Evolutionary conservation across 345 rosid genomes (phyloP).

Genomic region (Corchorus olitorius): DNA sequence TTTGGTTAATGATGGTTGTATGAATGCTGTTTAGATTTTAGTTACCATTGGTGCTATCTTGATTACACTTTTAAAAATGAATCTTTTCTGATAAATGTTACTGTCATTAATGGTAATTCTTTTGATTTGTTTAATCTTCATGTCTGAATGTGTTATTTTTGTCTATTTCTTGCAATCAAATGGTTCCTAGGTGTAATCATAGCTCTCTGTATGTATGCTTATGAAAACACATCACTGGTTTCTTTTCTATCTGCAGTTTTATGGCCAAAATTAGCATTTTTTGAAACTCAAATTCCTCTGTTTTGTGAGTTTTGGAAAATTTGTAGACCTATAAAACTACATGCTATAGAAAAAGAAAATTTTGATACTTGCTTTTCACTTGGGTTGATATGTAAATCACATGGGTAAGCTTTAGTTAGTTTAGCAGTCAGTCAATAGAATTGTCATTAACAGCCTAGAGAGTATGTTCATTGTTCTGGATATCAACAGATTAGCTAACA

Average conservation of each 20-base stretch:
- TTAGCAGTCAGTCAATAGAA: background rate
- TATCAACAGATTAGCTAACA: background rate
- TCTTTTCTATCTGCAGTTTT: background rate
- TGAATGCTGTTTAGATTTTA: background rate
- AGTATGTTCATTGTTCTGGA: background rate
- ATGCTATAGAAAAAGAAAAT: background rate
- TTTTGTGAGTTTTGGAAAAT: background rate
- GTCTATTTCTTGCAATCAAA: conserved; percentile 4
- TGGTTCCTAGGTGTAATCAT: conserved; percentile 9
- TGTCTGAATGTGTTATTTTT: background rate
- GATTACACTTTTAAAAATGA: background rate
- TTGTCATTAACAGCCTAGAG: background rate
- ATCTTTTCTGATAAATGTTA: background rate
- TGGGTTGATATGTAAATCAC: background rate
- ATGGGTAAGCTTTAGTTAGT: background rate
- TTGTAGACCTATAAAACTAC: background rate
- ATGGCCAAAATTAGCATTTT: background rate
- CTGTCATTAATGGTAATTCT: background rate
- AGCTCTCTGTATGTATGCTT: background rate
- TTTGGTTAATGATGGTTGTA: conserved; percentile 12
- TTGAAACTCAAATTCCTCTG: background rate
- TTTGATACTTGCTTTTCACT: background rate
- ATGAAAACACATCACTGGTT: background rate
- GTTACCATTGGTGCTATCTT: conserved; percentile 12
- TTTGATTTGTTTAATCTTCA: conserved; percentile 3